Conservation (phyloP, 2,329 filamentous ascomycete genomes). For the Leptographium galeiforme region DNA sequence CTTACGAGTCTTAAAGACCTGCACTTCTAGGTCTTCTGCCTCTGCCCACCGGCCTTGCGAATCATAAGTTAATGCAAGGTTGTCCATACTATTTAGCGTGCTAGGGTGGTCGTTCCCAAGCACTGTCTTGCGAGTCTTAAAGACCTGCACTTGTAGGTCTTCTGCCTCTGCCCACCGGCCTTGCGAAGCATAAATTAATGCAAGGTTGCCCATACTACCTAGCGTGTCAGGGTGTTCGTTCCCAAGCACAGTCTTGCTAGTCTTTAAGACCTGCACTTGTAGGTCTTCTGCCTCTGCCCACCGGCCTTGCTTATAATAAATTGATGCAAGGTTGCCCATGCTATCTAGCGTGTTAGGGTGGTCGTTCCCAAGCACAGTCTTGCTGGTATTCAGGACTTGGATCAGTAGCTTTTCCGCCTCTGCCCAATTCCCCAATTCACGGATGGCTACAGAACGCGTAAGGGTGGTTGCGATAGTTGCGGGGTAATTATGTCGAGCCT, state of each 20-base stretch:
- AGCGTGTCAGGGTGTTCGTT: slow-evolving; percentile 1
- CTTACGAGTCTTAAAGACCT: no score
- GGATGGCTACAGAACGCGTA: neutral
- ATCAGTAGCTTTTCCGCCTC: slow-evolving; percentile 8
- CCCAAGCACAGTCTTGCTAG: neutral
- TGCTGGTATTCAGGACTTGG: neutral
- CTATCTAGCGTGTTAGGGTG: slow-evolving; percentile 1
- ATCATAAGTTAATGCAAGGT: no score
- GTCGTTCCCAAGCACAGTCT: neutral
- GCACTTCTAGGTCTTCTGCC: no score
- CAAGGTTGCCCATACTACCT: no score
- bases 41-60: no score
- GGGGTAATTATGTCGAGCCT: neutral
- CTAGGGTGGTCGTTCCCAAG: no score
- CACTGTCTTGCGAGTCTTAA: no score
- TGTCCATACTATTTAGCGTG: slow-evolving; percentile 1
- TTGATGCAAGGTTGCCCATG: neutral
- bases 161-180: no score
- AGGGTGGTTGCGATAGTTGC: neutral
- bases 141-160: no score
- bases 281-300: slow-evolving; percentile 2
- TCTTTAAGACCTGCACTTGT: slow-evolving; percentile 3
- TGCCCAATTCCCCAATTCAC: neutral
- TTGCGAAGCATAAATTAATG: no score
- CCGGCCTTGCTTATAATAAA: neutral